Conservation (phyloP, 805 yeast genomes). For the Gaillardinia entomophila region DNA sequence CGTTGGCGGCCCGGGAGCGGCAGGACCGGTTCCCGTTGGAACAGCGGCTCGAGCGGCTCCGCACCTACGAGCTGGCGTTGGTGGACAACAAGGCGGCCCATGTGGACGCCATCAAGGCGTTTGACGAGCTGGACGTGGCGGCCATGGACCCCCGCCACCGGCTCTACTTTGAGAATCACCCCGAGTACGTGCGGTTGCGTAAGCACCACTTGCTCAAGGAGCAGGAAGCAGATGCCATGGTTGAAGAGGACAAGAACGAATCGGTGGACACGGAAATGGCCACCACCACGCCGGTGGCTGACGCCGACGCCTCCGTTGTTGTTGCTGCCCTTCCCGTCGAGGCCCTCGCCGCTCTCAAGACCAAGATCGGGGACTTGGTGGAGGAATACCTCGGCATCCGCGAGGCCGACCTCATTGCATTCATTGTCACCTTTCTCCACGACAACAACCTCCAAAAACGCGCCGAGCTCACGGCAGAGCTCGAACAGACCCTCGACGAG, state of each 20-base stretch:
- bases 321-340: slow-evolving; percentile 7
- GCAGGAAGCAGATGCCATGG: slow-evolving; percentile 35
- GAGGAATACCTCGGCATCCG: slow-evolving; percentile 49
- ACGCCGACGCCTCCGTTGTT: slow-evolving; percentile 1
- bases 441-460: slow-evolving; percentile 23
- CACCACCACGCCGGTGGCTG: slow-evolving; percentile 7
- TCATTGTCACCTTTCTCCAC: slow-evolving; percentile 34
- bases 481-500: slow-evolving; percentile 47
- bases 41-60: slow-evolving; percentile 13
- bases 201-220: slow-evolving; percentile 33
- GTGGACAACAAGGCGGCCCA: slow-evolving; percentile 29
- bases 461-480: slow-evolving; percentile 35
- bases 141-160: slow-evolving; percentile 3
- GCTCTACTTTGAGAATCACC: slow-evolving; percentile 36
- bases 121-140: slow-evolving; percentile 20
- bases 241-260: slow-evolving; percentile 27
- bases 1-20: slow-evolving; percentile 14
- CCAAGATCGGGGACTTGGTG: slow-evolving; percentile 36
- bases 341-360: slow-evolving; percentile 17
- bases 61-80: slow-evolving; percentile 31
- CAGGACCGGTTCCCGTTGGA: slow-evolving; percentile 16
- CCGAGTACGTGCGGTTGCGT: slow-evolving; percentile 39
- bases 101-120: slow-evolving; percentile 25
- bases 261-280: slow-evolving; percentile 12
- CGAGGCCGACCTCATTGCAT: slow-evolving; percentile 46